Evolutionary conservation across 2,329 filamentous ascomycete genomes (phyloP), one percentile per base, ranked within the genome.

Genomic region (Zasmidium cellare): DNA sequence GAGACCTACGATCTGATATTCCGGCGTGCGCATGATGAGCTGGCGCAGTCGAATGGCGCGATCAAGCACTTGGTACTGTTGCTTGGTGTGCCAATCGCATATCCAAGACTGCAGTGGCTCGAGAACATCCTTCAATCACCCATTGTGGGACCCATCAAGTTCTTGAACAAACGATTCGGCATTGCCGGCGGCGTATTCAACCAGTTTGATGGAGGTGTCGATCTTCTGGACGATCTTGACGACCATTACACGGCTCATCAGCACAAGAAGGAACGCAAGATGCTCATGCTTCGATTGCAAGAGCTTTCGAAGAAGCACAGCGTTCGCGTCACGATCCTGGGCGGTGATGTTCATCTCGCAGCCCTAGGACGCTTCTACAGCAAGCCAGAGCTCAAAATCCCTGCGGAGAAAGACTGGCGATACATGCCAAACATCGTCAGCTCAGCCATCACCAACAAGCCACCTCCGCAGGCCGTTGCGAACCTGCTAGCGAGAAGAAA

Each of bases 91-190:
- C 90, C 92, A 0, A 93, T 96, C 66, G 78, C 79, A 1, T 81
- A 84, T 63, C 81, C 80, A 1, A 91, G 93, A 66, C 81, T 97
- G 54, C 94, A 92, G n/a, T 97, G 93, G 93, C 82, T 97, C 3
- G 93, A 97, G 73, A 97, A 96, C 69, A 89, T 97, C 57, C 84
- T 97, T 66, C 56, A 52, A 16, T 59, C 60, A 92, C 93, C 0
- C 66, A 59, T 97, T 22, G 92, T 97, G 70, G 92, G 89, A 0
- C 92, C 92, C 0, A 86, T 97, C 71, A 92, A 92, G 69, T 87
- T 97, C 62, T 74, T 97, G 67, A 94, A 96, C 79, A 90, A 92
- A 73, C 86, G 92, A 23, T 96, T 97, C 65, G 93, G 93, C 56
- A 76, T 96, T 46, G 89, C 89, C 3, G 92, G 92, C 50, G 86